Percentiles rank a stretch among this genome's conserved stretches.
Conservation (phyloP, 306 rosid species). For the Arachis hypogaea region DNA sequence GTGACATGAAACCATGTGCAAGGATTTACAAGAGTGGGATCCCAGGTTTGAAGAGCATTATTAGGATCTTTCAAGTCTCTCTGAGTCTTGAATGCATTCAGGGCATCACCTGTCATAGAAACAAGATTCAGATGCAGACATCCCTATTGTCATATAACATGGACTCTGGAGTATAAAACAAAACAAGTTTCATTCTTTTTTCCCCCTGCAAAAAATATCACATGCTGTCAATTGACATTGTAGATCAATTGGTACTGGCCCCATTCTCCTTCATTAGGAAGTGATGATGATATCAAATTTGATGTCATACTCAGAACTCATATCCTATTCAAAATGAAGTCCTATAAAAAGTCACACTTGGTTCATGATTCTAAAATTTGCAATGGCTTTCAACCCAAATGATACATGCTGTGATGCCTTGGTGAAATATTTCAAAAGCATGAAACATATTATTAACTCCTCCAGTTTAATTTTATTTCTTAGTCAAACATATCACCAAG, state of each 20-base stretch:
- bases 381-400: neutral
- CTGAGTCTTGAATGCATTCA: conserved; percentile 49
- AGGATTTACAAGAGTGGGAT: conserved; percentile 66
- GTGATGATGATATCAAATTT: neutral
- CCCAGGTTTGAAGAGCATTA: conserved; percentile 66
- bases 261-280: neutral
- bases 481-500: conserved; percentile 7
- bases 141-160: neutral
- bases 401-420: neutral
- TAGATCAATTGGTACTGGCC: neutral
- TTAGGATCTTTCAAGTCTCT: conserved; percentile 56
- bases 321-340: neutral
- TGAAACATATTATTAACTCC: neutral
- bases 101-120: conserved; percentile 60
- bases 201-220: neutral
- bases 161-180: neutral
- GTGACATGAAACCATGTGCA: conserved; percentile 79
- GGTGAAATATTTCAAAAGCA: neutral
- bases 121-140: conserved; percentile 11
- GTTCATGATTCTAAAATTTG: too few species aligned
- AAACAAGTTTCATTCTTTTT: too few species aligned
- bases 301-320: neutral
- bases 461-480: neutral
- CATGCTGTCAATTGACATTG: neutral
- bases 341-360: neutral